phyloP scores from a whole-genome alignment of 2,329 filamentous ascomycete genomes.

The Cryphonectria naterciae region DNA sequence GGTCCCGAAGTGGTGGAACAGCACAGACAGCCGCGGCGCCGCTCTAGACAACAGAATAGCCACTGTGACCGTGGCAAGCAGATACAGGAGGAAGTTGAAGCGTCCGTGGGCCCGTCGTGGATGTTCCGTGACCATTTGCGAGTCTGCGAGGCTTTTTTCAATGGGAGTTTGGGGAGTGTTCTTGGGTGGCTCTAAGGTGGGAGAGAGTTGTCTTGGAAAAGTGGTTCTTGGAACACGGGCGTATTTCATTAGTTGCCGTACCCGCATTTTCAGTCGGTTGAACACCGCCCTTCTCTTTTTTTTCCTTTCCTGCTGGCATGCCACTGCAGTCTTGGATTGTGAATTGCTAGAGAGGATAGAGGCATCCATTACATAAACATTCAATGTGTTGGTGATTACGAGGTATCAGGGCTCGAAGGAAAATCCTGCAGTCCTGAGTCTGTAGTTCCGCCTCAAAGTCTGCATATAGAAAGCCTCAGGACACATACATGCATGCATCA shows the following conservation, averaged over 20 bases:
- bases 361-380: not conserved
- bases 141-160: not conserved
- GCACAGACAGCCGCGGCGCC: conserved; percentile 30
- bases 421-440: not conserved
- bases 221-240: not conserved
- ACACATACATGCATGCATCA: not conserved
- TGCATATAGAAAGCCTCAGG: not conserved
- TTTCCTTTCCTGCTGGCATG: not conserved
- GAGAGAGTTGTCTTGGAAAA: not conserved
- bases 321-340: not conserved
- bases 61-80: conserved; percentile 32
- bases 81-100: conserved; percentile 22
- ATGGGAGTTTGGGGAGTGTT: not conserved
- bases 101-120: conserved; percentile 20
- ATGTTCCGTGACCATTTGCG: conserved; percentile 20
- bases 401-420: not conserved
- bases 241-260: not conserved
- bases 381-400: not conserved
- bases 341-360: not conserved
- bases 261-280: not conserved
- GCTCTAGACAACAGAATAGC: conserved; percentile 31
- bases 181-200: not conserved
- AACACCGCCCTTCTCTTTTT: not conserved
- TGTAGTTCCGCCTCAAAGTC: not conserved
- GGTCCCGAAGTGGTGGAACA: conserved; percentile 28